Base-by-base conservation (phyloP, 768 basidiomycete species). In the Podaxis sp. region DNA sequence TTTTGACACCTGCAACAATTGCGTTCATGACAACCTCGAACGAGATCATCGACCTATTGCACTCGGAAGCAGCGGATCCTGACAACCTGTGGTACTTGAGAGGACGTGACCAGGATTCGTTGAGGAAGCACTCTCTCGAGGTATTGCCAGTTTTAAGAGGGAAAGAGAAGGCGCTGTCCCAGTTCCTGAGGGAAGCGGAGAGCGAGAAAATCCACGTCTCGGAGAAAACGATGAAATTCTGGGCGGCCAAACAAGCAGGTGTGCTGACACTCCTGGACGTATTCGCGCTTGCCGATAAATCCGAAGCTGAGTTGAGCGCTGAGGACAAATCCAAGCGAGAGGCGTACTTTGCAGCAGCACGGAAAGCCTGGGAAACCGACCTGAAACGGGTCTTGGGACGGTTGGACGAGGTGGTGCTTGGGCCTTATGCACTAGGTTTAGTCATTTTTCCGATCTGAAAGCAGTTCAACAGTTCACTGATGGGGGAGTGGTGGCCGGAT, bases 1-100 rank as follows among this genome's bases (percentile, higher is more conserved):
- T 83, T 0, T 76, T 95, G 23, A 79, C 88, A 16, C 92, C 93
- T 1, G 91, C 92, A 0, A 93, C 93, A 2, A 84, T 93, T 62
- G 87, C 85, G n/a, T 83, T 87, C 67, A 72, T 77, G 55, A 71
- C 75, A n/a, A 73, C 71, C 10, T 87, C 84, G 23, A 77, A 78
- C 40, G 75, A 79, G 7, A 65, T 86, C 79, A 62, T 83, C 82
- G 63, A 83, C 10, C 72, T 89, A 1, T 70, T 91, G 40, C 89
- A 93, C 68, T 79, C 84, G 2, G 79, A 83, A 1, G 76, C 77
- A 1, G 86, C 82, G 9, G 79, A 88, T 66, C 91, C 91, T 5
- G 82, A 84, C 61, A 78, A 75, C 42, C 76, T 94, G 63, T 71
- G 76, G 48, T 82, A 78, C 67, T 65, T 84, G 58, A 86, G 87